phyloP scores from a whole-genome alignment of 2,329 filamentous ascomycete genomes.

The Claviceps spartinae region DNA sequence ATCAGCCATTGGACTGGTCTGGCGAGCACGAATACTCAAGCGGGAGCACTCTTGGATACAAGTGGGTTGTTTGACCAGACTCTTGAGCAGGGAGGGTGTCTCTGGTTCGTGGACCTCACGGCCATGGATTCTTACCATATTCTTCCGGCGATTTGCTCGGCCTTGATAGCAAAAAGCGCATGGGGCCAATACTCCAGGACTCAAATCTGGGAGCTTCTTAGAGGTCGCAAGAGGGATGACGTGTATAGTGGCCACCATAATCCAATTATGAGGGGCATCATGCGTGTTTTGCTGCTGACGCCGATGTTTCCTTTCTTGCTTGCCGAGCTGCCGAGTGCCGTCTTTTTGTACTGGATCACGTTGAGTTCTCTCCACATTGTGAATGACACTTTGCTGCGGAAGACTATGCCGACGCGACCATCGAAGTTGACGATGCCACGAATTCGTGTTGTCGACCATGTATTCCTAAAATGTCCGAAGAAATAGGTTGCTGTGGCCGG shows the following conservation, averaged over 20 bases:
- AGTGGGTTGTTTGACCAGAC: conserved; percentile 21
- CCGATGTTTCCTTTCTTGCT: conserved; percentile 22
- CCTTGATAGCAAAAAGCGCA: conserved; percentile 15
- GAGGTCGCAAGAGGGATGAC: too few relatives aligned
- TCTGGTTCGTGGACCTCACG: conserved; percentile 44
- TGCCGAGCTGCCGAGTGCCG: conserved; percentile 23
- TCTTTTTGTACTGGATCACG: conserved; percentile 27
- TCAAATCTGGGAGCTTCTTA: conserved; percentile 6
- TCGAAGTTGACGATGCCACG: conserved; percentile 8
- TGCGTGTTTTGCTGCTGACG: conserved; percentile 18
- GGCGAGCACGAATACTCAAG: conserved; percentile 2
- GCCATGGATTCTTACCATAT: conserved; percentile 36
- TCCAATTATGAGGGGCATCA: conserved; percentile 12
- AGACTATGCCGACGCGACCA: conserved; percentile 10
- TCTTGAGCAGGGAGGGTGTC: conserved; percentile 34
- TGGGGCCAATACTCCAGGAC: conserved; percentile 18
- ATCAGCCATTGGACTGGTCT: conserved; percentile 19
- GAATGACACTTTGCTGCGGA: conserved; percentile 19
- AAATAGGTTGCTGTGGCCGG: too few relatives aligned
- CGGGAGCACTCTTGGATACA: conserved; percentile 11
- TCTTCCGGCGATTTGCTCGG: conserved; percentile 28
- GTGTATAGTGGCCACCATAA: too few relatives aligned
- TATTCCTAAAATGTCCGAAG: too few relatives aligned
- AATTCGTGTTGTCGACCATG: fast-evolving
- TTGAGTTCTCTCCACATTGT: conserved; percentile 22